Conservation (phyloP, 2,329 filamentous ascomycete species). For the Pestalotiopsis sp. region DNA sequence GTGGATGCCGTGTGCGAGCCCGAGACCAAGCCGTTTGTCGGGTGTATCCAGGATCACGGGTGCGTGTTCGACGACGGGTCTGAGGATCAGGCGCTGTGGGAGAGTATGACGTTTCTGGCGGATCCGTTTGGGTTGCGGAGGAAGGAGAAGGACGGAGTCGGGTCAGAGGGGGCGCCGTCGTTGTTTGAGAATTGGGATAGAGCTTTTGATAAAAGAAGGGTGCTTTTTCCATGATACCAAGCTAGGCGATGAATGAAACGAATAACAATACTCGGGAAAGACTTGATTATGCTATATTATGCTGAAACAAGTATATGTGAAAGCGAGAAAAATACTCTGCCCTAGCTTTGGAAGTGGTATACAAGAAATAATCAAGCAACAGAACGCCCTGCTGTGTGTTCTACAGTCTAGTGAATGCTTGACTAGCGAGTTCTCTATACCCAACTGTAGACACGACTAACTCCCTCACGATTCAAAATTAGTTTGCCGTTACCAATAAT, state of each 20-base stretch:
- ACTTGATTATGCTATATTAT: no score
- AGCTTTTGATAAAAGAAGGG: neutral
- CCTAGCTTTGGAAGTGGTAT: neutral
- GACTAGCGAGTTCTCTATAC: neutral
- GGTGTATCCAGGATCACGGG: neutral
- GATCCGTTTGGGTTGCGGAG: neutral
- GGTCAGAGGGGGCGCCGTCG: no score
- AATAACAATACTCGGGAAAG: no score
- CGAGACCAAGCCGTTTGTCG: slow-evolving; percentile 5
- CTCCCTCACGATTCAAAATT: no score
- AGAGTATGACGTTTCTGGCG: neutral
- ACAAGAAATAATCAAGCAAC: neutral
- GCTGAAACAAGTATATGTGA: no score
- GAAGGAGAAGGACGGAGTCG: neutral
- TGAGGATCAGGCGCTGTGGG: slow-evolving; percentile 7
- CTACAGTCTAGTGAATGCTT: neutral
- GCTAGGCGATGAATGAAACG: no score
- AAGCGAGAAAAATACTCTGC: neutral
- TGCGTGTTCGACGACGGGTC: neutral
- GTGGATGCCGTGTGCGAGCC: slow-evolving; percentile 5
- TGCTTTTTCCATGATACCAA: neutral
- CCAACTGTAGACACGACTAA: no score
- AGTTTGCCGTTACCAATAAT: no score
- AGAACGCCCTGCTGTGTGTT: neutral
- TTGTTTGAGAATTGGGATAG: neutral